Evolutionary conservation across 2,329 filamentous ascomycete genomes (phyloP), one percentile per base, ranked within the genome.

Genomic region (Aspergillus flavus): DNA sequence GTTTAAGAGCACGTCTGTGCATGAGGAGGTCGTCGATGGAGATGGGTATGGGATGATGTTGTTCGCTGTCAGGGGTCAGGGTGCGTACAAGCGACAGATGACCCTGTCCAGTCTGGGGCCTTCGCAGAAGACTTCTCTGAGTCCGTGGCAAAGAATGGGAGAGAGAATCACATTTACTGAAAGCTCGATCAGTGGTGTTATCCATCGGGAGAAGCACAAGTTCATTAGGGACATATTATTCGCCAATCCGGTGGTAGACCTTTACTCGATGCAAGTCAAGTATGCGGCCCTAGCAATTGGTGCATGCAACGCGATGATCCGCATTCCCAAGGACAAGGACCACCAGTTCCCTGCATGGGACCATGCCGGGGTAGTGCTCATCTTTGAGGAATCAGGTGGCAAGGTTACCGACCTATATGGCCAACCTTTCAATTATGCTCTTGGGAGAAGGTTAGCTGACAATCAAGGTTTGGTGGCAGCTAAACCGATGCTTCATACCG

Each of bases 231-330:
- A 46, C n/a, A 43, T 52, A 39, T n/a, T 59, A 50, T 21, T 43
- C 30, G 56, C 50, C 23, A 53, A 60, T 12, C 54, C 58, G 11
- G 12, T 55, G 12, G 36, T 53, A 12, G 59, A 64, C 30, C 48
- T 64, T 19, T 59, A 56, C 50, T 61, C 62, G 10, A 64, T 64
- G 59, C 62, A 64, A 36, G 56, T 56, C 48, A 64, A 62, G 50
- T 64, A 64, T 34, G 62, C 48, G 7, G 62, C 59, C 28, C 56
- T 64, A 11, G 50, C 45, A 12, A 26, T 62, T n/a, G 62, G 62
- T 46, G 56, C 55, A n/a, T 61, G 62, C 50, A 61, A 61, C 53
- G 62, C 56, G 28, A 64, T 64, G 62, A 46, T 64, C 19, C 50
- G 62, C n/a, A 58, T 64, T 39, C 62, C 62, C 21, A 53, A 50